A percentile compares a stretch with the other conserved stretches of the same genome.
These are phyloP conservation scores for Citeromyces hawaiiensis DNA, from an alignment of 1,139 yeast species.

Conservation along the genomic window DNA sequence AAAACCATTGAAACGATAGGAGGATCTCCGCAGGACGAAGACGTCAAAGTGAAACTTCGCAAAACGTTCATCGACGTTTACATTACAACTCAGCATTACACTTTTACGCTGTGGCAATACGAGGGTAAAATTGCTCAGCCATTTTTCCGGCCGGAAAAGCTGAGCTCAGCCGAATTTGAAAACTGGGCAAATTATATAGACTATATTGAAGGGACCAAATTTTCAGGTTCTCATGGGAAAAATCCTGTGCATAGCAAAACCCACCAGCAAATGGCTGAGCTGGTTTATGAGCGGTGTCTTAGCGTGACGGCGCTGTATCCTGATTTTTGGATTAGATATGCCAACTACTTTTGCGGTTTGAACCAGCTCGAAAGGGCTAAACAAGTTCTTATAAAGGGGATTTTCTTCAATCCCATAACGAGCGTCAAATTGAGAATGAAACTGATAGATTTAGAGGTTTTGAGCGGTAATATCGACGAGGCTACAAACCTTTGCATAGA, in stretches of 20 bases:
- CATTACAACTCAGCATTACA: conserved; percentile 46
- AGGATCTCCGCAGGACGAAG: conserved; percentile 12
- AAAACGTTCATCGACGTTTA: conserved; percentile 38
- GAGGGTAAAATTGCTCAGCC: conserved; percentile 46
- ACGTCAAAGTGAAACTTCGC: conserved; percentile 22
- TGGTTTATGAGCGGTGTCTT: conserved; percentile 45
- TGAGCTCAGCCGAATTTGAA: conserved; percentile 20
- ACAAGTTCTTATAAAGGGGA: conserved; percentile 20
- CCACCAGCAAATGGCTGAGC: conserved; percentile 18
- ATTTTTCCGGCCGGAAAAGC: conserved; percentile 27
- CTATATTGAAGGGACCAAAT: conserved; percentile 3
- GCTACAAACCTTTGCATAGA: conserved; percentile 23
- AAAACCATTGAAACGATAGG: conserved; percentile 16
- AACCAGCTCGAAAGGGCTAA: conserved; percentile 22
- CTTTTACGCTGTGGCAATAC: conserved; percentile 46
- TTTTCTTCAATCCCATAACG: conserved; percentile 13
- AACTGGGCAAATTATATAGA: conserved; percentile 48
- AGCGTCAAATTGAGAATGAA: conserved; percentile 20
- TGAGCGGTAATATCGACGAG: conserved; percentile 17
- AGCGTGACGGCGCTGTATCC: conserved; percentile 38
- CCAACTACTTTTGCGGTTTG: conserved; percentile 27
- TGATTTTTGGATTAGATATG: conserved; percentile 49
- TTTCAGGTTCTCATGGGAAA: conserved; percentile 10
- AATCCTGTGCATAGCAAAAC: conserved; percentile 9
- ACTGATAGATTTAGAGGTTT: conserved; percentile 26